phyloP scores from a whole-genome alignment of 371 early-diverging fungal genomes.

The Rhizopus delemar region DNA sequence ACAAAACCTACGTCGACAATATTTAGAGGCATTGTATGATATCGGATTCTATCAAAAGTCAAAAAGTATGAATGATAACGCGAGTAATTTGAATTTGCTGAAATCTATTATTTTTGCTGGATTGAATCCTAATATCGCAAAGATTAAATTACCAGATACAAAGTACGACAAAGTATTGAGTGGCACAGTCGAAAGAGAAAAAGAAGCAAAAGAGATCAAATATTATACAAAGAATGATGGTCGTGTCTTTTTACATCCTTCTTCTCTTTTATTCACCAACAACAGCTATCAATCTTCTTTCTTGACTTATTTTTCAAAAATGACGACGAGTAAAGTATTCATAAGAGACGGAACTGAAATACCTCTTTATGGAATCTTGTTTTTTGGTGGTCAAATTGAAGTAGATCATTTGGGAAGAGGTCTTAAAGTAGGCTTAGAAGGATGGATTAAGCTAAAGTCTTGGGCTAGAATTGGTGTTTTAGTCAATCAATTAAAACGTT shows the following conservation, averaged over 20 bases:
- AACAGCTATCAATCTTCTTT: constrained; percentile 65
- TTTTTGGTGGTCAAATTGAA: constrained; percentile 71
- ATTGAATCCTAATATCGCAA: constrained; percentile 70
- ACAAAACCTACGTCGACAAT: constrained; percentile 55
- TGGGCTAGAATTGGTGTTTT: constrained; percentile 82
- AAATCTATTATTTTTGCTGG: constrained; percentile 67
- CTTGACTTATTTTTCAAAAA: constrained; percentile 69
- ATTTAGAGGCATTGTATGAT: constrained; percentile 54
- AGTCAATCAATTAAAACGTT: constrained; percentile 69
- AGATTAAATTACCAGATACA: constrained; percentile 69
- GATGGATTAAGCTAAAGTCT: constrained; percentile 69
- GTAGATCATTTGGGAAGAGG: constrained; percentile 74
- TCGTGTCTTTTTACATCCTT: constrained; percentile 81
- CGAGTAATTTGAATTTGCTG: constrained; percentile 54
- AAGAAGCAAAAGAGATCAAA: constrained; percentile 72
- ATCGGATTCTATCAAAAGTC: constrained; percentile 60
- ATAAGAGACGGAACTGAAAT: constrained; percentile 76
- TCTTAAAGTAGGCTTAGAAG: constrained; percentile 56
- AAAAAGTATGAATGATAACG: constrained; percentile 47
- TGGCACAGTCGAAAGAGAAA: constrained; percentile 75
- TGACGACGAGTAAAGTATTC: constrained; percentile 72
- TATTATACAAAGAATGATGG: constrained; percentile 67
- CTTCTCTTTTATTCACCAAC: constrained; percentile 65
- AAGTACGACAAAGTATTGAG: constrained; percentile 72
- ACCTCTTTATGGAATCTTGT: constrained; percentile 67